These are phyloP conservation scores for Plasmodium malariae DNA, from an alignment of 169 alveolate genomes.

Conservation along the genomic window DNA sequence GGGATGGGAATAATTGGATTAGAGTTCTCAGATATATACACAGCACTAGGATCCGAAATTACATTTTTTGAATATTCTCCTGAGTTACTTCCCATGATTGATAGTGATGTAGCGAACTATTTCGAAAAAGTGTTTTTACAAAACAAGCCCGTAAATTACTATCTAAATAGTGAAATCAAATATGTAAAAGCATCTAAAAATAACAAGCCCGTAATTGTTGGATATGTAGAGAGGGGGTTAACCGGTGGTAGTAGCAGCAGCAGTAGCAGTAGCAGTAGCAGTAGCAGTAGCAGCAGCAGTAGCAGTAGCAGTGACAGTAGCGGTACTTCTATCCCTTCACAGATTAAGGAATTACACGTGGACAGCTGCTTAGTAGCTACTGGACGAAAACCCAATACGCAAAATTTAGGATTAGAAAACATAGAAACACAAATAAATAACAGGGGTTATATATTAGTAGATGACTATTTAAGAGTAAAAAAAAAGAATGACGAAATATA, in stretches of 20 bases:
- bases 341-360: conserved; percentile 68
- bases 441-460: conserved; percentile 80
- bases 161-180: conserved; percentile 46
- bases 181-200: conserved; percentile 43
- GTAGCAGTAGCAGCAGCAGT: background rate
- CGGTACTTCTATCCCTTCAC: background rate
- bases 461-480: conserved; percentile 76
- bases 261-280: background rate
- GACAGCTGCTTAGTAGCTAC: conserved; percentile 86
- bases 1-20: conserved; percentile 83
- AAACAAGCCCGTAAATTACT: conserved; percentile 49
- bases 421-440: conserved; percentile 60
- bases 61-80: conserved; percentile 76
- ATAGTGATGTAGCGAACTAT: conserved; percentile 72
- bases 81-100: conserved; percentile 78
- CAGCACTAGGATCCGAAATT: conserved; percentile 81
- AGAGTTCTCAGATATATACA: conserved; percentile 80
- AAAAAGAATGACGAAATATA: conserved; percentile 42
- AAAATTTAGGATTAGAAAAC: conserved; percentile 76
- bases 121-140: conserved; percentile 73
- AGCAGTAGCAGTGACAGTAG: background rate
- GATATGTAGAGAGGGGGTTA: conserved; percentile 34
- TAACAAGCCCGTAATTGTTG: conserved; percentile 45
- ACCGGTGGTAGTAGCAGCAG: too few species aligned
- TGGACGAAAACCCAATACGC: conserved; percentile 86